Base-by-base conservation (phyloP, 108 stramenopile species). In the Parietichytrium sp. region DNA sequence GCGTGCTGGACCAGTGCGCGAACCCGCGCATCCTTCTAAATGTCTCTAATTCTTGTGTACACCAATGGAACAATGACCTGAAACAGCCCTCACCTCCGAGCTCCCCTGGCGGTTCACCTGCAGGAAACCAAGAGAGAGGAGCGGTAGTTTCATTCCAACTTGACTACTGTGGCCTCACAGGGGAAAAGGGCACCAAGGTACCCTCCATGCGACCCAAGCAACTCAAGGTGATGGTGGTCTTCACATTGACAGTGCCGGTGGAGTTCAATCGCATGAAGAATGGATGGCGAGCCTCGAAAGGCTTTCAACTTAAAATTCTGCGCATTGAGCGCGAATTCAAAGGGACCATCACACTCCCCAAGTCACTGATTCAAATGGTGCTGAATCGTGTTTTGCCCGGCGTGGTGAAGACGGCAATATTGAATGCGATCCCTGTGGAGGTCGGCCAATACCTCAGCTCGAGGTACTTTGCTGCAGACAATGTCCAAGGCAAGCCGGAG, bases 291-390 rank as follows among this genome's bases (percentile, higher is more conserved):
- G 61, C 61, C 33, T 23, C 61, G 10, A 45, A 33, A 7, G 61
- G 20, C 0, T 72, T 72, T 27, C 29, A 31, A 15, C 45, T 72
- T 42, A 72, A 72, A 2, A 72, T 72, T 2, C 42, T 72, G 8
- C 61, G 61, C 42, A 72, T 72, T 25, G 61, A 72, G 20, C 61
- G 61, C 61, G 45, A 72, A n/a, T 45, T 72, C 42, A 72, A 72
- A 20, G 61, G 61, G 8, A 45, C 61, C 2, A 36, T 72, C 15
- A 45, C 36, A n/a, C 15, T 72, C 6, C 61, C 61, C 20, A 16
- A 25, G n/a, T 72, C 61, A n/a, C 42, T 72, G 61, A n/a, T 72
- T 10, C 61, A 42, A 16, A 72, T 72, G 61, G 42, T 72, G 23
- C 20, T 72, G 13, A 72, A 72, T 72, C 61, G 61, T 25, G 61